These are phyloP conservation scores for Cladosporium halotolerans DNA, from an alignment of 2,329 filamentous ascomycete species.

Conservation along the genomic window DNA sequence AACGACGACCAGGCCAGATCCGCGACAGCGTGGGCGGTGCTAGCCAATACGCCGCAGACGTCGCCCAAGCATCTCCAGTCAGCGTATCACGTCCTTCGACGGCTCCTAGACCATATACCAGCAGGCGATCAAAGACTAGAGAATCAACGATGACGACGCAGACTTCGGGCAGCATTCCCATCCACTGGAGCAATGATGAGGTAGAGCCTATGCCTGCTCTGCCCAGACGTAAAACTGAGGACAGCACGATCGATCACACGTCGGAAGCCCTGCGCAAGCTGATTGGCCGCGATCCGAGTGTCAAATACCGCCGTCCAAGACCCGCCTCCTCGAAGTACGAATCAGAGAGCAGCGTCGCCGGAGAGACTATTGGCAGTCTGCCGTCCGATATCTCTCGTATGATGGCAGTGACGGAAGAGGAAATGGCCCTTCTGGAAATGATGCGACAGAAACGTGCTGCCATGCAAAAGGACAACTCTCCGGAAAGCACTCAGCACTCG, in stretches of 20 bases:
- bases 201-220: slow-evolving; percentile 10
- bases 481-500: slow-evolving; percentile 32
- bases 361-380: slow-evolving; percentile 12
- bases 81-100: background rate
- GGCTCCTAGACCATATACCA: slow-evolving; percentile 14
- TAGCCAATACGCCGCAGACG: slow-evolving; percentile 3
- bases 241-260: slow-evolving; percentile 8
- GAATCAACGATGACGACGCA: slow-evolving; percentile 17
- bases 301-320: background rate
- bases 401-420: slow-evolving; percentile 46
- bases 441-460: slow-evolving; percentile 45
- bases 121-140: slow-evolving; percentile 7
- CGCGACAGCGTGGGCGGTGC: slow-evolving; percentile 5
- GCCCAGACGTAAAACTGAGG: background rate
- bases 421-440: slow-evolving; percentile 44
- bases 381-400: slow-evolving; percentile 20
- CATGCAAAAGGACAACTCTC: slow-evolving; percentile 38
- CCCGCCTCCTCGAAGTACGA: slow-evolving; percentile 1
- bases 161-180: slow-evolving; percentile 25
- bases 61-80: slow-evolving; percentile 6
- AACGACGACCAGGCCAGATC: slow-evolving; percentile 7
- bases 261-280: slow-evolving; percentile 13
- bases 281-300: slow-evolving; percentile 6
- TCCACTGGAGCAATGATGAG: slow-evolving; percentile 17
- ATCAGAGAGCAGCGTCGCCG: slow-evolving; percentile 7